Base-by-base conservation (phyloP, 2,329 filamentous ascomycete genomes). In the Coccinonectria pachysandricola region DNA sequence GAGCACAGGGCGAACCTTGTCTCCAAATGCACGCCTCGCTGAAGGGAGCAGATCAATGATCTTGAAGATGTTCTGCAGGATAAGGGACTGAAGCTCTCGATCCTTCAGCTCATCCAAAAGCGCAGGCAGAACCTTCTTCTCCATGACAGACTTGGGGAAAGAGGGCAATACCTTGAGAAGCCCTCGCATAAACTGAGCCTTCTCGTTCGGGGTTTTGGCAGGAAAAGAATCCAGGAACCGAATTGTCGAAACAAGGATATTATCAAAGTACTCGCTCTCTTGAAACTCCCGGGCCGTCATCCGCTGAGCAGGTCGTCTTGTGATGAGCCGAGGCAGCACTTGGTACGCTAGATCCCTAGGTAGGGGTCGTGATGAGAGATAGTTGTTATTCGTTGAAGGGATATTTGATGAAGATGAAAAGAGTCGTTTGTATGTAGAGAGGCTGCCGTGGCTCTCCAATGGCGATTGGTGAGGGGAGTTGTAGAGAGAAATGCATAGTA, bases 191-290 rank as follows among this genome's bases (percentile, higher is more conserved):
- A 98, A 98, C 31, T 86, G 79, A 6, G 79, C 70, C 52, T 98
- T 98, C 49, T 98, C 91, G 36, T 75, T 82, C 0, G 83, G 70
- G 2, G 86, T 94, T 59, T 98, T 98, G 17, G 84, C 83, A 0
- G 91, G 88, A 32, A 98, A 74, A 0, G 78, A 72, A 44, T 98
- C 91, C 14, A 98, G 63, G 48, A 98, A 98, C 8, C 91, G 82
- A 36, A 98, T 94, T 0, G 91, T 95, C 0, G 87, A 94, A 12
- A 98, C 85, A 4, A 98, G 65, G 23, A 96, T 83, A 46, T 96
- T 98, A 56, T 98, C 86, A 50, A 98, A 98, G 51, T 92, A 98
- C 40, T 84, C 78, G 46, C 86, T 92, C 53, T 95, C 75, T 49
- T 98, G 91, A 42, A 98, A 96, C 44, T 94, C 88, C 28, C 73